These are phyloP conservation scores for Phytophthora sp. DNA, from an alignment of 352 stramenopile species.

Conservation along the genomic window DNA sequence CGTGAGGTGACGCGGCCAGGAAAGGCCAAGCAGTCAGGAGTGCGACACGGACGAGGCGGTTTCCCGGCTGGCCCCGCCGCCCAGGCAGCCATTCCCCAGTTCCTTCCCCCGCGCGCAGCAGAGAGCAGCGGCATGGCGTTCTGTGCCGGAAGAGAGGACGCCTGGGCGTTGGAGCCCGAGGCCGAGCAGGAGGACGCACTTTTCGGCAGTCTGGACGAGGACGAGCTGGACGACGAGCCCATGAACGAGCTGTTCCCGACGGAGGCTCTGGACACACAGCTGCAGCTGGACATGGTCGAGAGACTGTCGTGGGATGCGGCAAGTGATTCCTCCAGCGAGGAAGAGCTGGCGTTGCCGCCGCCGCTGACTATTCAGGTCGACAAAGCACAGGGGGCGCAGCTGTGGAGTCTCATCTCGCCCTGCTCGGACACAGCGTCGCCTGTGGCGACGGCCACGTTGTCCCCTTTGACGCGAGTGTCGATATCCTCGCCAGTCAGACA, in stretches of 20 bases:
- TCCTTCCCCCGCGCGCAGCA: slow-evolving; percentile 4
- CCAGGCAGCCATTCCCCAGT: slow-evolving; percentile 23
- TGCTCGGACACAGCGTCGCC: slow-evolving; percentile 41
- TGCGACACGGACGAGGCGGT: slow-evolving; percentile 25
- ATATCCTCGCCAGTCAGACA: slow-evolving; percentile 24
- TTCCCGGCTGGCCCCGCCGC: slow-evolving; percentile 20
- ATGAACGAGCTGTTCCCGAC: slow-evolving; percentile 18
- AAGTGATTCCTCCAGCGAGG: slow-evolving; percentile 18
- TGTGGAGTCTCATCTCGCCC: slow-evolving; percentile 63
- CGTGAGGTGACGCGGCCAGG: slow-evolving; percentile 1
- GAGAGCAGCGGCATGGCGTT: slow-evolving; percentile 33
- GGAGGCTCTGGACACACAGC: slow-evolving; percentile 2
- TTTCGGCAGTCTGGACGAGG: slow-evolving; percentile 22
- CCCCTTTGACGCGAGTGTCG: slow-evolving; percentile 21
- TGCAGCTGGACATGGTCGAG: slow-evolving; percentile 20
- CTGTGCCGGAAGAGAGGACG: slow-evolving; percentile 25
- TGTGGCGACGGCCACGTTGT: slow-evolving; percentile 5
- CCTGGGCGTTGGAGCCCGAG: too few species aligned
- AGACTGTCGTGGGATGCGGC: slow-evolving; percentile 34
- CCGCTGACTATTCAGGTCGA: slow-evolving; percentile 17
- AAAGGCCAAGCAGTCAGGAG: slow-evolving; percentile 30
- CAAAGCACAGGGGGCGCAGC: slow-evolving; percentile 1
- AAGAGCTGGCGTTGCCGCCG: slow-evolving; percentile 10
- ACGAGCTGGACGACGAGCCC: slow-evolving; percentile 10
- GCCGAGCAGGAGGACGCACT: slow-evolving; percentile 27